Evolutionary conservation across 1,284 basidiomycete species (phyloP), one percentile per base, ranked within the genome.

Genomic region (Rhodotorula sp.): DNA sequence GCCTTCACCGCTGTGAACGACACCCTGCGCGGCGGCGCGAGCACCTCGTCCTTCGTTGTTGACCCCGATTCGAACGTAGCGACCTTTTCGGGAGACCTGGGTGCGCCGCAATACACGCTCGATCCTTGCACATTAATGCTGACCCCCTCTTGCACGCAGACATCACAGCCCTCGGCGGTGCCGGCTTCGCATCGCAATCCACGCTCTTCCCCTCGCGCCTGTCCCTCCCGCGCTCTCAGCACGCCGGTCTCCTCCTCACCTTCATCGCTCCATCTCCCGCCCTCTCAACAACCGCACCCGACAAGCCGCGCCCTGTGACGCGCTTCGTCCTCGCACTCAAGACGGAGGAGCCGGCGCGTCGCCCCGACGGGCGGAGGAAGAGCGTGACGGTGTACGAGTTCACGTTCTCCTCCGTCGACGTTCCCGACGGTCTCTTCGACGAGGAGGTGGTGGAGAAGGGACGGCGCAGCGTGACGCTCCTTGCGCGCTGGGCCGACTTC

Each of bases 151-250:
- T 3, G 12, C 25, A 8, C 19, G 21, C 73, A 84, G 83, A 85
- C 69, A 85, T 81, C 65, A 79, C 80, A 27, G 83, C 84, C 0
- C 82, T 85, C 34, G 84, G 84, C 13, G 84, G 84, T 13, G 84
- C 84, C 17, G 85, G 85, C 0, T 85, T 85, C 70, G 84, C 85
- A 0, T 85, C 84, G 10, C 84, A 85, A 71, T 77, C 80, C 0
- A 81, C 82, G 61, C 71, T 78, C 13, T 83, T 83, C 66, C 55
- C 71, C 6, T 10, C 66, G 73, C 77, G 80, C 4, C 73, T 81
- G 34, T 32, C 50, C 34, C 63, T 78, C 64, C 64, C 69, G 44
- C 69, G 73, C 25, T 67, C 74, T 46, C 66, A 61, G 39, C 66
- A 78, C 51, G 70, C 76, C 44, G 76, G 78, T 39, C 70, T 70